Conservation (phyloP, 208 protist genomes). For the Trypanosoma cruzi region DNA sequence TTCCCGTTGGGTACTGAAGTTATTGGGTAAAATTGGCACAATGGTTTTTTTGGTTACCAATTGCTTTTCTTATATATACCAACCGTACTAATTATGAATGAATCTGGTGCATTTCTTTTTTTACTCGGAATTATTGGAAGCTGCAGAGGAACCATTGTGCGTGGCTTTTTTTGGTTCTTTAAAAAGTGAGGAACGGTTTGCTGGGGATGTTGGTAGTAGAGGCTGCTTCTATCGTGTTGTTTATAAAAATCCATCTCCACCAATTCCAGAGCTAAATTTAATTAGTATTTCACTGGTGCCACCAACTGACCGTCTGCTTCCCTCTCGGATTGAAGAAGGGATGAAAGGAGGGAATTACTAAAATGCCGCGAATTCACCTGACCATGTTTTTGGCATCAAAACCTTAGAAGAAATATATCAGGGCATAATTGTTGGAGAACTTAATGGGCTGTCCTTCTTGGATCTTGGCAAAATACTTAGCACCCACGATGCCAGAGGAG, state of each 20-base stretch:
- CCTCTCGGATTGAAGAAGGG: neutral
- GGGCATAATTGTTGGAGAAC: slow-evolving; percentile 51
- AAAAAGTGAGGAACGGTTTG: neutral
- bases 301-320: neutral
- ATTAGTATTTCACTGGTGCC: neutral
- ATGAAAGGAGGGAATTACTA: neutral
- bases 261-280: neutral
- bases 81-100: neutral
- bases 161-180: neutral
- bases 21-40: slow-evolving; percentile 3
- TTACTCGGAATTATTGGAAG: neutral
- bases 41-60: neutral
- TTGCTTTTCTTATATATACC: neutral
- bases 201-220: neutral
- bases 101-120: neutral
- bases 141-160: neutral
- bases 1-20: slow-evolving; percentile 5
- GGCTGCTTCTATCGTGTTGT: neutral
- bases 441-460: slow-evolving; percentile 66
- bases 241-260: neutral
- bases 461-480: slow-evolving; percentile 61
- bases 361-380: neutral
- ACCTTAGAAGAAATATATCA: slow-evolving; percentile 65
- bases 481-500: slow-evolving; percentile 30
- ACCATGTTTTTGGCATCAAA: slow-evolving; percentile 31